Conservation (phyloP, 495 filamentous ascomycete genomes). For the Chlorociboria aeruginascens region DNA sequence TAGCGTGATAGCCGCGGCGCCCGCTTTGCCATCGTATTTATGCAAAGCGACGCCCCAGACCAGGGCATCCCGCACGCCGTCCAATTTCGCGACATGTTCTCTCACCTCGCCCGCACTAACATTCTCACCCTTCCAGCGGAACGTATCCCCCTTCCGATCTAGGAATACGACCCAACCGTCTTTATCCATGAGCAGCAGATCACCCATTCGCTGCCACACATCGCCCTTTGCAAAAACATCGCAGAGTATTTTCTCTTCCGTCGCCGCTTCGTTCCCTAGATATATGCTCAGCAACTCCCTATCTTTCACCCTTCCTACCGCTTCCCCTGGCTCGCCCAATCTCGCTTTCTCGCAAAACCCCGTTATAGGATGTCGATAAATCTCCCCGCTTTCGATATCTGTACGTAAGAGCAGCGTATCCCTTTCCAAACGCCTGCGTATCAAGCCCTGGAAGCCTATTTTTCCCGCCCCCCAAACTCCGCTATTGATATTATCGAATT, state of each 20-base stretch:
- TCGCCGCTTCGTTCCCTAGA: slow-evolving; percentile 15
- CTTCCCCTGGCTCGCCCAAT: slow-evolving; percentile 16
- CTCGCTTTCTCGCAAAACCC: slow-evolving; percentile 15
- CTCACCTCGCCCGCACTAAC: slow-evolving; percentile 22
- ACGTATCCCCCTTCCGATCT: slow-evolving; percentile 21
- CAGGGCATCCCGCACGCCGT: slow-evolving; percentile 34
- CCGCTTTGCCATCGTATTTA: slow-evolving; percentile 42
- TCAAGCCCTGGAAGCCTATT: slow-evolving; percentile 15
- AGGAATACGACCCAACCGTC: slow-evolving; percentile 19
- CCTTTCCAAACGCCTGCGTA: slow-evolving; percentile 14
- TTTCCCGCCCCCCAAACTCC: slow-evolving; percentile 15
- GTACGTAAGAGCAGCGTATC: slow-evolving; percentile 14
- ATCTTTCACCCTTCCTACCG: slow-evolving; percentile 18
- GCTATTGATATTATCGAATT: slow-evolving; percentile 15
- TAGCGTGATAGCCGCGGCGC: slow-evolving; percentile 37
- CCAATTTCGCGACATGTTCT: slow-evolving; percentile 35
- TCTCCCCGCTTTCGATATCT: slow-evolving; percentile 8
- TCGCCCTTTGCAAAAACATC: slow-evolving; percentile 20
- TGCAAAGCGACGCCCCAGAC: slow-evolving; percentile 37
- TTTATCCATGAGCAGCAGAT: slow-evolving; percentile 14
- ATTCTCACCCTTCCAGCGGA: slow-evolving; percentile 22
- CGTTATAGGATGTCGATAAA: slow-evolving; percentile 14
- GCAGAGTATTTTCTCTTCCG: slow-evolving; percentile 12
- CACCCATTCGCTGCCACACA: slow-evolving; percentile 17
- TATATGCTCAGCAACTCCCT: slow-evolving; percentile 19